Base-by-base conservation (phyloP, 179 eudicot species). In the Silene noctiflora region DNA sequence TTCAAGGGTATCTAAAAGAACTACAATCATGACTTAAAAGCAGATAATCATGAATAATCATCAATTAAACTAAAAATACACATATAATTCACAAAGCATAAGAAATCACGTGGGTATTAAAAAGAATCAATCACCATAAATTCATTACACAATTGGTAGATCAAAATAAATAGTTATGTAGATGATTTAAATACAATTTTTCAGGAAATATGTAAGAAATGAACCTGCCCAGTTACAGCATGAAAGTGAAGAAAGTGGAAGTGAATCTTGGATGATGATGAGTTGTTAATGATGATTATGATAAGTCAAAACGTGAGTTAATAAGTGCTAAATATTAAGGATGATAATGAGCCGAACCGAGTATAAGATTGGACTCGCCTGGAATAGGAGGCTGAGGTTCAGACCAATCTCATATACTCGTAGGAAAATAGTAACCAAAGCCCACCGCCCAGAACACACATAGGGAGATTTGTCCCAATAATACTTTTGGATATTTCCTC, bases 161-260 rank as follows among this genome's bases (percentile, higher is more conserved):
- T 51, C 19, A 51, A 51, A 51, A 51, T 13, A 51, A 51, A 13
- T 51, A 16, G 9, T 51, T 51, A 13, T 51, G n/a, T 14, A 1
- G n/a, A 51, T 12, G n/a, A 21, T 61, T 61, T 21, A 10, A 9
- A 61, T 8, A 61, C 13, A 61, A 8, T n/a, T 22, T 22, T 20
- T 20, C 27, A 61, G 29, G 65, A 61, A 21, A 61, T 20, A 2
- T 6, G 25, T 20, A 0, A 20, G 5, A 59, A 59, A 61, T 9
- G 66, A 21, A 62, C 66, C 66, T 62, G 66, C 27, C 66, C 65
- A 61, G 65, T 11, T 22, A 3, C 65, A 62, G 29, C 66, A 25
- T 12, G 4, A 25, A 62, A 21, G 66, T 62, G 66, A 2, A 62
- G 33, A 22, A 22, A 24, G 33, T 62, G 27, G 29, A 24, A 21